These are phyloP conservation scores for Coniferiporia sulphurascens DNA, from an alignment of 1,284 basidiomycete species.

Conservation along the genomic window DNA sequence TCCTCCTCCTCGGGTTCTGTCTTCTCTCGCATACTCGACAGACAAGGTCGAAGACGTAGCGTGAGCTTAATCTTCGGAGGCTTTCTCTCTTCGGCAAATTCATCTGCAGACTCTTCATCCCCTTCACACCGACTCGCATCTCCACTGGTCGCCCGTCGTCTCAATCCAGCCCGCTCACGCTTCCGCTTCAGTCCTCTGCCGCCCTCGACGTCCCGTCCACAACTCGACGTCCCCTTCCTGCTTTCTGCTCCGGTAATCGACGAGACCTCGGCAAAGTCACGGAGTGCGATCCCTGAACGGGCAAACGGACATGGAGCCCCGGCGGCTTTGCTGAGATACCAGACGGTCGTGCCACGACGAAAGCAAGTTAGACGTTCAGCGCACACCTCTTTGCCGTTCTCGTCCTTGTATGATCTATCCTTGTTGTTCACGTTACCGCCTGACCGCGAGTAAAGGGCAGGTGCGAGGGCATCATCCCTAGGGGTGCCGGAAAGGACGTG, in stretches of 20 bases:
- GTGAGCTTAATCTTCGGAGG: slow-evolving; percentile 66
- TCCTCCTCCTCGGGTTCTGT: slow-evolving; percentile 14
- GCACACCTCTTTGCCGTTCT: slow-evolving; percentile 12
- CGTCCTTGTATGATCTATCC: slow-evolving; percentile 12
- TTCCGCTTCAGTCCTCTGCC: slow-evolving; percentile 68
- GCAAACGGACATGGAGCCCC: slow-evolving; percentile 71
- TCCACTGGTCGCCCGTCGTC: slow-evolving; percentile 4
- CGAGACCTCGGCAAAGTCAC: slow-evolving; percentile 50
- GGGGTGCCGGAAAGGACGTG: slow-evolving; percentile 65
- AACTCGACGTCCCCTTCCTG: slow-evolving; percentile 22
- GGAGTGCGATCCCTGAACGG: slow-evolving; percentile 62
- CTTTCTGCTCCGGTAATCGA: slow-evolving; percentile 12
- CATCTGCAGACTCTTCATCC: slow-evolving; percentile 39
- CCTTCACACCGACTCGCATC: slow-evolving; percentile 38
- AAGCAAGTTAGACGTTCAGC: slow-evolving; percentile 61
- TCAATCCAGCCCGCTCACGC: slow-evolving; percentile 34
- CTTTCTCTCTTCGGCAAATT: slow-evolving; percentile 35
- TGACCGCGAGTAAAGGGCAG: slow-evolving; percentile 60
- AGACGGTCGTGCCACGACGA: slow-evolving; percentile 69
- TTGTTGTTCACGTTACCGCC: slow-evolving; percentile 40
- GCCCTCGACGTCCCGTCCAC: slow-evolving; percentile 28
- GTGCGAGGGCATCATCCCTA: slow-evolving; percentile 66
- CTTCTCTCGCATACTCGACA: slow-evolving; percentile 29
- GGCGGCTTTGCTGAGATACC: slow-evolving; percentile 70
- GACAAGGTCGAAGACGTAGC: slow-evolving; percentile 51